These are phyloP conservation scores for Mycena vitilis DNA, from an alignment of 768 basidiomycete species.

Conservation along the genomic window DNA sequence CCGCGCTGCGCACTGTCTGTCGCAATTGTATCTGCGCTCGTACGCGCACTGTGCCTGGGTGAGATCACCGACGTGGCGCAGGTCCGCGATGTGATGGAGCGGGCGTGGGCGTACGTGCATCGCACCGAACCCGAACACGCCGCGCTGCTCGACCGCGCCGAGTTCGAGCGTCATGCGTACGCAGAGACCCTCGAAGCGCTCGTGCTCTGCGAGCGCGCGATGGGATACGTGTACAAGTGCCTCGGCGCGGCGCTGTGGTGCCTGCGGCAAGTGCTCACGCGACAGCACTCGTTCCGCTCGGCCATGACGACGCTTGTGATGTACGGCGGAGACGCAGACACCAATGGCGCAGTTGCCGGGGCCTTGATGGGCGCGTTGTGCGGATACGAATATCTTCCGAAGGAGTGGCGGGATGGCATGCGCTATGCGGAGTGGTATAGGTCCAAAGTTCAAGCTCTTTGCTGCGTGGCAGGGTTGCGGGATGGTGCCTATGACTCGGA, in stretches of 20 bases:
- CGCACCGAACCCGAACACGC: constrained; percentile 12
- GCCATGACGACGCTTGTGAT: constrained; percentile 38
- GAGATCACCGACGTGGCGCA: constrained; percentile 28
- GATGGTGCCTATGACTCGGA: constrained; percentile 33
- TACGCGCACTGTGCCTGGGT: constrained; percentile 34
- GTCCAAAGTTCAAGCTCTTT: constrained; percentile 30
- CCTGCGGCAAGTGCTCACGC: constrained; percentile 32
- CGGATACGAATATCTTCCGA: constrained; percentile 36
- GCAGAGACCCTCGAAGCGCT: constrained; percentile 32
- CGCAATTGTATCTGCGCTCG: constrained; percentile 37
- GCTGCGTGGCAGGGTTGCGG: constrained; percentile 28
- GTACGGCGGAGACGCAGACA: constrained; percentile 39
- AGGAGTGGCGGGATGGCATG: constrained; percentile 40
- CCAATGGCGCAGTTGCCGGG: constrained; percentile 39
- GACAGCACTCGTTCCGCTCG: constrained; percentile 36
- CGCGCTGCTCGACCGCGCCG: constrained; percentile 30
- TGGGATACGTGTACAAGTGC: constrained; percentile 42
- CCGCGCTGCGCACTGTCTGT: constrained; percentile 39
- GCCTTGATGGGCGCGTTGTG: constrained; percentile 39
- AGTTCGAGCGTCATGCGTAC: constrained; percentile 36
- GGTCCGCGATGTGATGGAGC: constrained; percentile 33
- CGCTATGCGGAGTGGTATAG: constrained; percentile 34
- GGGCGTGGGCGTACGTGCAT: constrained; percentile 34
- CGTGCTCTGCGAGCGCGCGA: constrained; percentile 29
- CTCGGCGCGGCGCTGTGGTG: constrained; percentile 40